These are phyloP conservation scores for Neoascochyta sp. DNA, from an alignment of 2,329 filamentous ascomycete genomes.

Conservation along the genomic window DNA sequence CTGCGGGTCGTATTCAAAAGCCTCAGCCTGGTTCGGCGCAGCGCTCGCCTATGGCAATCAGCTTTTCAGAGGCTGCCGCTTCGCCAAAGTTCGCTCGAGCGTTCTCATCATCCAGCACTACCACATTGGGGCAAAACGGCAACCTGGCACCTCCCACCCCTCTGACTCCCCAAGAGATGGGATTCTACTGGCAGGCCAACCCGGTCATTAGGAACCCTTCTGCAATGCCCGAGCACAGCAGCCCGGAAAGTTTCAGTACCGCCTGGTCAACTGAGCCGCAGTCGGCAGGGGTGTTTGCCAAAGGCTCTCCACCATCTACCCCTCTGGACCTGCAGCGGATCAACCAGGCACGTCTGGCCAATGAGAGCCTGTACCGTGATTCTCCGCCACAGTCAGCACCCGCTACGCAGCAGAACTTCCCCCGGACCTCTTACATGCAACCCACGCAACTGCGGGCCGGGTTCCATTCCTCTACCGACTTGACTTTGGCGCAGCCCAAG, in stretches of 20 bases:
- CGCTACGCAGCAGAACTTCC: constrained; percentile 48
- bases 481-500: constrained; percentile 35
- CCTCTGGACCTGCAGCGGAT: constrained; percentile 36
- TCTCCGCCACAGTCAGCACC: constrained; percentile 51
- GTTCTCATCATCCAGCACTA: constrained; percentile 35
- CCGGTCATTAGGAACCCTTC: constrained; percentile 27
- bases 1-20: constrained; percentile 47
- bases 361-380: constrained; percentile 41
- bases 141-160: constrained; percentile 49
- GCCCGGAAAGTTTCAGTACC: constrained; percentile 36
- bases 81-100: constrained; percentile 45
- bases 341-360: constrained; percentile 27
- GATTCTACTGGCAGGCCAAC: constrained; percentile 42
- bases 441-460: constrained; percentile 30
- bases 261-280: constrained; percentile 38
- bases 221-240: constrained; percentile 38
- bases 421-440: constrained; percentile 36
- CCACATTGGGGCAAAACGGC: constrained; percentile 34
- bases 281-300: constrained; percentile 28
- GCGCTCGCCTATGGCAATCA: constrained; percentile 46
- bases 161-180: constrained; percentile 43
- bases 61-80: constrained; percentile 47
- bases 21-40: constrained; percentile 44
- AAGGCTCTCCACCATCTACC: constrained; percentile 47
- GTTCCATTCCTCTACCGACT: constrained; percentile 35